Percentiles rank a stretch among this genome's conserved stretches.
Conservation (phyloP, 352 stramenopile genomes). For the Sclerospora graminicola region DNA sequence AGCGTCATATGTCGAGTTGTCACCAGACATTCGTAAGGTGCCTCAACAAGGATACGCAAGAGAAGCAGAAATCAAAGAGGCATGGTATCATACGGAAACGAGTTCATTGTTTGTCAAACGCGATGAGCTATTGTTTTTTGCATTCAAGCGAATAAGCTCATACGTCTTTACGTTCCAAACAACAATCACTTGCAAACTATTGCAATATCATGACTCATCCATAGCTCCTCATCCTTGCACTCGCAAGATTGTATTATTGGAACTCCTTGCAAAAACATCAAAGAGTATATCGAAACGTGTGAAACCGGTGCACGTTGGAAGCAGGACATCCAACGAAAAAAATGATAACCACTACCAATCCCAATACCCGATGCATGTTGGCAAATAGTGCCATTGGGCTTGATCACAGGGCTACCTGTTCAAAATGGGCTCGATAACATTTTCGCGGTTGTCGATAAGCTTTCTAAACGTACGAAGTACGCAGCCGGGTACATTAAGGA, state of each 20-base stretch:
- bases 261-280: not conserved
- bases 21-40: not conserved
- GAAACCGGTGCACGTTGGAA: conserved; percentile 2
- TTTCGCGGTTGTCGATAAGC: conserved; percentile 3
- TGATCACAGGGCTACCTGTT: conserved; percentile 17
- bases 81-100: too few species aligned
- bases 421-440: conserved; percentile 15
- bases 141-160: not conserved
- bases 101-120: too few species aligned
- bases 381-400: conserved; percentile 19
- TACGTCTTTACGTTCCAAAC: not conserved
- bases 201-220: not conserved
- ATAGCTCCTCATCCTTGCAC: too few species aligned
- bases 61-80: not conserved
- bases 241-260: not conserved
- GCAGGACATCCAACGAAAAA: not conserved
- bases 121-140: too few species aligned
- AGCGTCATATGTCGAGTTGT: not conserved
- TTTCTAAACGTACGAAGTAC: not conserved
- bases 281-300: not conserved
- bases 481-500: not conserved
- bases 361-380: conserved; percentile 9
- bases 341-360: conserved; percentile 1
- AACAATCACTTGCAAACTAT: not conserved
- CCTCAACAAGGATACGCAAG: not conserved